Evolutionary conservation across 2,329 filamentous ascomycete genomes (phyloP).

Genomic region (Apiospora hydei): DNA sequence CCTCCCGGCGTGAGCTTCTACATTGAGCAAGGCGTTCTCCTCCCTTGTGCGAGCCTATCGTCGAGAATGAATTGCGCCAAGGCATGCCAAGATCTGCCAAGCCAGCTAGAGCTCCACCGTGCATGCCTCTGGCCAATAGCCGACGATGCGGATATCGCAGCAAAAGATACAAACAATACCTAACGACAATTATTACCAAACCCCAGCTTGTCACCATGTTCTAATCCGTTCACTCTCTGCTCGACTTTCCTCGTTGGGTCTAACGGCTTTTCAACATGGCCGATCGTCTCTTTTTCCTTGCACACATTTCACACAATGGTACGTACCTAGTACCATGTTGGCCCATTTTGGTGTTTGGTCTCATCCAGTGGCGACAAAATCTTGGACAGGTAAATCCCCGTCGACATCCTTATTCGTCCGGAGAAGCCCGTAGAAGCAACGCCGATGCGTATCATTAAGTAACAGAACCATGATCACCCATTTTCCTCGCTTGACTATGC

Average conservation of each 20-base stretch:
- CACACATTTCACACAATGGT: neutral
- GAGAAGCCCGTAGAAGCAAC: constrained; percentile 17
- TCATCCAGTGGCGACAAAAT: neutral
- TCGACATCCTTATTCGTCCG: constrained; percentile 6
- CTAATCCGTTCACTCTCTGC: constrained; percentile 2
- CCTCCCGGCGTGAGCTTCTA: constrained; percentile 8
- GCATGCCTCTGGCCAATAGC: constrained; percentile 22
- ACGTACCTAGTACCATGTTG: neutral
- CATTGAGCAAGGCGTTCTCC: constrained; percentile 1
- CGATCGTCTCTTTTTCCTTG: neutral
- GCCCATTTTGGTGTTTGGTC: neutral
- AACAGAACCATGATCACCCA: neutral
- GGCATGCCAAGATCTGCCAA: constrained; percentile 22
- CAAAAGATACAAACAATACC: neutral
- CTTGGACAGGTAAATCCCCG: neutral
- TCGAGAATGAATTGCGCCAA: neutral
- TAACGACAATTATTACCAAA: constrained; percentile 10
- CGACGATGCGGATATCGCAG: constrained; percentile 24
- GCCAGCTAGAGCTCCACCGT: neutral
- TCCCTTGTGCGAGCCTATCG: constrained; percentile 12
- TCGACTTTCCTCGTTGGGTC: neutral
- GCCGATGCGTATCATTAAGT: constrained; percentile 1
- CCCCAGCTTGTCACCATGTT: constrained; percentile 15
- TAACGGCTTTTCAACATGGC: neutral
- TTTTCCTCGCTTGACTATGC: constrained; percentile 19